Evolutionary conservation across 2,329 filamentous ascomycete species (phyloP).

Genomic region (Fusarium humuli): DNA sequence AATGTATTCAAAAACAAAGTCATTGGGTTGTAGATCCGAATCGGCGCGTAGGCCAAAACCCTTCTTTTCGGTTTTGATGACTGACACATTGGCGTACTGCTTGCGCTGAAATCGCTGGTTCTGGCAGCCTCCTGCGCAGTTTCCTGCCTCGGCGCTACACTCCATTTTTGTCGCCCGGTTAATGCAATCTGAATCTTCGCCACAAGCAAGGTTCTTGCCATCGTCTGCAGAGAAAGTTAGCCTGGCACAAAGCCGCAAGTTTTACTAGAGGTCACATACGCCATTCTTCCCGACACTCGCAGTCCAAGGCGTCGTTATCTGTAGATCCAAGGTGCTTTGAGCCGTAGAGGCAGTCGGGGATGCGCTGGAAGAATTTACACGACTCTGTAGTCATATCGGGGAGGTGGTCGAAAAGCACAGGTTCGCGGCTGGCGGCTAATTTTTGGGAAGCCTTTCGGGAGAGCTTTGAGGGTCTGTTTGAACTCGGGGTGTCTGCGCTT

Average conservation of each 20-base stretch:
- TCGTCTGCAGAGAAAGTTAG: conserved; percentile 58
- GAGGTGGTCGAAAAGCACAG: conserved; percentile 77
- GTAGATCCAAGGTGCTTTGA: conserved; percentile 92
- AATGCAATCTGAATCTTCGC: conserved; percentile 97
- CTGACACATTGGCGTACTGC: conserved; percentile 89
- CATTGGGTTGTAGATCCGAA: conserved; percentile 78
- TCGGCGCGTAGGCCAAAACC: conserved; percentile 92
- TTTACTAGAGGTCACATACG: conserved; percentile 69
- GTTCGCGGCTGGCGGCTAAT: conserved; percentile 68
- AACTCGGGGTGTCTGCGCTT: conserved; percentile 61
- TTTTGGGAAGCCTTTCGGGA: conserved; percentile 79
- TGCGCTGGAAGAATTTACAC: conserved; percentile 79
- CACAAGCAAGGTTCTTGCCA: conserved; percentile 84
- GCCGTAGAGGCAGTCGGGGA: conserved; percentile 88
- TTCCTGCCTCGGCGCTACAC: conserved; percentile 81
- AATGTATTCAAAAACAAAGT: conserved; percentile 98
- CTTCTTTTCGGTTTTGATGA: conserved; percentile 98
- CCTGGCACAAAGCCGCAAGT: neutral
- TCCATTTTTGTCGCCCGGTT: conserved; percentile 99
- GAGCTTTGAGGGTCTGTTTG: conserved; percentile 73
- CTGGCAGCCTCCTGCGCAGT: conserved; percentile 87
- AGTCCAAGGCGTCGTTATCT: conserved; percentile 90
- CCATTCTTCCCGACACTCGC: conserved; percentile 95
- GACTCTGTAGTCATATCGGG: conserved; percentile 84
- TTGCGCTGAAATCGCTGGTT: conserved; percentile 95